phyloP scores from a whole-genome alignment of 306 rosid species.

The Castanospermum australe region DNA sequence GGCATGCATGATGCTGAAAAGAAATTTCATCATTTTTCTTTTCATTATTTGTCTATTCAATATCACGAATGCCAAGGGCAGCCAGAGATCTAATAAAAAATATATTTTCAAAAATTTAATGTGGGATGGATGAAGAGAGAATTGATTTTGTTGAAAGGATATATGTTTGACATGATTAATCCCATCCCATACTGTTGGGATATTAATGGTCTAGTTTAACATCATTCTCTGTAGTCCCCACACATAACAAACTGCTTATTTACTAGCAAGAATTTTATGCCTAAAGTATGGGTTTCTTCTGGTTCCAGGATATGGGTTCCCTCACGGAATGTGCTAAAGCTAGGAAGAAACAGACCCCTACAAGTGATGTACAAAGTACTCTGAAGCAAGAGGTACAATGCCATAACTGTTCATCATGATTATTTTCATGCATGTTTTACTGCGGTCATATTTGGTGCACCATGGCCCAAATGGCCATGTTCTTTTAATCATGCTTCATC shows the following conservation, averaged over 20 bases:
- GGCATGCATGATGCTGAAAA: neutral
- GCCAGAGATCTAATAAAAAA: neutral
- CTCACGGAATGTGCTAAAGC: conserved; percentile 48
- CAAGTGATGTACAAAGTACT: conserved; percentile 54
- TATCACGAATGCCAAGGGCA: conserved; percentile 1
- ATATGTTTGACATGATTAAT: conserved; percentile 9
- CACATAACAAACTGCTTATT: neutral
- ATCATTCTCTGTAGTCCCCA: conserved; percentile 26
- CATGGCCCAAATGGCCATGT: neutral
- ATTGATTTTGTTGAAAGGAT: neutral
- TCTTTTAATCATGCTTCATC: conserved; percentile 16
- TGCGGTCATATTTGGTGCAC: conserved; percentile 2
- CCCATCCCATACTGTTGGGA: conserved; percentile 12
- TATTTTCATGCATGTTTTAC: neutral
- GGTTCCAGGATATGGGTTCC: conserved; percentile 60
- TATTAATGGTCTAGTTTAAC: conserved; percentile 23
- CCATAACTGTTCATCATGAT: conserved; percentile 11
- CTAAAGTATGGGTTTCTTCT: conserved; percentile 38
- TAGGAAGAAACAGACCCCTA: conserved; percentile 50
- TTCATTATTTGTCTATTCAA: neutral
- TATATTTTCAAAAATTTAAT: neutral
- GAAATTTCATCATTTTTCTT: neutral
- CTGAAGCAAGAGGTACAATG: conserved; percentile 82
- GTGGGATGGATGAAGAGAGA: neutral
- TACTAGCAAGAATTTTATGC: neutral